Evolutionary conservation across 257 asterid species (phyloP).

Genomic region (Verbascum thapsus): DNA sequence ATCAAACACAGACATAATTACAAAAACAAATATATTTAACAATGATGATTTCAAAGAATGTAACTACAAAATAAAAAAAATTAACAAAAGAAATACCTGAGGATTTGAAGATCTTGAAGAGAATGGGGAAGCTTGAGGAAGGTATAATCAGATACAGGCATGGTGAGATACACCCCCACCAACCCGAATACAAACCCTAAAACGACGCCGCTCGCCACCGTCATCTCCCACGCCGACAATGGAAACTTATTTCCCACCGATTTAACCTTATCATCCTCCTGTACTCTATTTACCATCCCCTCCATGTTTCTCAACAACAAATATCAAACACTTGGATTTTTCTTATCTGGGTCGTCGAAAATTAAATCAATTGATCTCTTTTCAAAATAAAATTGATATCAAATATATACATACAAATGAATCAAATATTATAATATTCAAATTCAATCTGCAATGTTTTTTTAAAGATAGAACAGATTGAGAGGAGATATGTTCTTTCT

Average conservation of each 20-base stretch:
- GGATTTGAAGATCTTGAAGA: conserved; percentile 82
- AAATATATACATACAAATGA: background rate
- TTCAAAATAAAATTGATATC: conserved; percentile 21
- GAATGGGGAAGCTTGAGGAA: conserved; percentile 91
- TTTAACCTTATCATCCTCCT: conserved; percentile 24
- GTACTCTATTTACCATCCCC: conserved; percentile 34
- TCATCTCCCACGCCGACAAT: conserved; percentile 64
- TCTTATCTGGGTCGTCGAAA: conserved; percentile 19
- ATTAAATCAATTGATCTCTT: conserved; percentile 8
- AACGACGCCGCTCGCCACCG: conserved; percentile 68
- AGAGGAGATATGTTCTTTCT: conserved; percentile 28
- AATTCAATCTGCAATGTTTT: no score
- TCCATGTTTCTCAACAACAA: conserved; percentile 34
- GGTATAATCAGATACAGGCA: conserved; percentile 93
- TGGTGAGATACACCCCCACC: conserved; percentile 65
- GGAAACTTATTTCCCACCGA: conserved; percentile 55
- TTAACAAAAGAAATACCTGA: conserved; percentile 46
- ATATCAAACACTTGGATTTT: background rate
- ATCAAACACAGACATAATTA: background rate
- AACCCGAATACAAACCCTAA: conserved; percentile 68
- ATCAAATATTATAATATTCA: no score
- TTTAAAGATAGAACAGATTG: conserved; percentile 20
- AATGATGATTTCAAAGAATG: conserved; percentile 3
- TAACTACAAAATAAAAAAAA: background rate
- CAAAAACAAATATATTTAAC: conserved; percentile 3